These are phyloP conservation scores for Laguncularia racemosa DNA, from an alignment of 345 rosid species.

Conservation along the genomic window DNA sequence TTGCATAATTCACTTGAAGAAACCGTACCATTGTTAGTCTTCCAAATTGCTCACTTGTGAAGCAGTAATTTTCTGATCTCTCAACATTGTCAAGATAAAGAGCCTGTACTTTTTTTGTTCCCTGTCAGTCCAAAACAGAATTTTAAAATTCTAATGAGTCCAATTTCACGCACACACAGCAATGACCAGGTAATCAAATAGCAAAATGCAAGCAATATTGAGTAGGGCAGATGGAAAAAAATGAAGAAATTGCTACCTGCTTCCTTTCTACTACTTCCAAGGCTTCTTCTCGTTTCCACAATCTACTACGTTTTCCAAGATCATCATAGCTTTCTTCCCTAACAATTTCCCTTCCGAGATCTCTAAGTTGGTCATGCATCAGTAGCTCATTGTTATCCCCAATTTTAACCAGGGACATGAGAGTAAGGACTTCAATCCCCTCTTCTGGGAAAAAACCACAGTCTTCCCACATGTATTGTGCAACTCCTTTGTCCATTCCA, in stretches of 20 bases:
- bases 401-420: not conserved
- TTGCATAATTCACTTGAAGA: not conserved
- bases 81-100: not conserved
- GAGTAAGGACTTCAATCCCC: not conserved
- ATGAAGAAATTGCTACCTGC: not conserved
- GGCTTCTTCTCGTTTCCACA: not conserved
- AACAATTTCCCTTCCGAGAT: conserved; percentile 4
- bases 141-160: not conserved
- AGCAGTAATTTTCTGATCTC: not conserved
- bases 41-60: not conserved
- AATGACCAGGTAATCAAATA: too few relatives aligned
- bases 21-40: not conserved
- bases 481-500: not conserved
- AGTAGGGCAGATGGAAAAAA: not conserved
- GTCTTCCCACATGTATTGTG: conserved; percentile 3
- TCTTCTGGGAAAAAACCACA: not conserved
- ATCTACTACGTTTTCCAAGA: not conserved
- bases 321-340: not conserved
- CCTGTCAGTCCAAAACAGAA: conserved; percentile 2
- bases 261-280: not conserved
- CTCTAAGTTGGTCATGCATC: conserved; percentile 7
- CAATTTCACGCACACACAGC: too few relatives aligned
- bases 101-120: not conserved
- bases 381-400: not conserved
- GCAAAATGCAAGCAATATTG: not conserved